Conservation (phyloP, 768 basidiomycete species). For the Kondoa malvinella region DNA sequence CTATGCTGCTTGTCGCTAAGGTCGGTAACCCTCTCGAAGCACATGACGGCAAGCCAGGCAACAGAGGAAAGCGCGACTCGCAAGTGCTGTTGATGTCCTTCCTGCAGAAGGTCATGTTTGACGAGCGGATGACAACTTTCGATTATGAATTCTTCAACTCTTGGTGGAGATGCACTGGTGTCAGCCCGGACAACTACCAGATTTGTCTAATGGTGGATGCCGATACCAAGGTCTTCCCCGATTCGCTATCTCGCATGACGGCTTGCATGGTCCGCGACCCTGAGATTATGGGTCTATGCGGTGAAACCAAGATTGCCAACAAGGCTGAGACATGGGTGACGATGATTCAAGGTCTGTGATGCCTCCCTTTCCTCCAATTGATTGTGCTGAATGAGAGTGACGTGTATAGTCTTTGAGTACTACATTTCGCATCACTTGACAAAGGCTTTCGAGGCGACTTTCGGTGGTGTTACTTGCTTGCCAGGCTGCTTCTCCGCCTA, state of each 20-base stretch:
- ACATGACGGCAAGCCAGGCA: slow-evolving; percentile 84
- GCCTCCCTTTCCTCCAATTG: not conserved
- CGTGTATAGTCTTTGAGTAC: slow-evolving; percentile 75
- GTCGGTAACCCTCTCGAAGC: slow-evolving; percentile 78
- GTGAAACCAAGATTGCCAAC: slow-evolving; percentile 99
- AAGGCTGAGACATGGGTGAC: slow-evolving; percentile 97
- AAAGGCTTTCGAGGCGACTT: slow-evolving; percentile 98
- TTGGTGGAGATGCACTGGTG: slow-evolving; percentile 84
- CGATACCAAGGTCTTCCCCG: slow-evolving; percentile 59
- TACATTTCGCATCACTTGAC: slow-evolving; percentile 99
- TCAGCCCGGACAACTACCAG: slow-evolving; percentile 91
- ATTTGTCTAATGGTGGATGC: slow-evolving; percentile 54
- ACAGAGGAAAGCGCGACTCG: slow-evolving; percentile 94
- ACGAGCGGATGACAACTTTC: slow-evolving; percentile 98
- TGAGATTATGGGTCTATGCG: slow-evolving; percentile 98
- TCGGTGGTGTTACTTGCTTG: slow-evolving; percentile 96
- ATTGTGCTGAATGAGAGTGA: not conserved
- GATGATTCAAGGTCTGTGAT: slow-evolving; percentile 87
- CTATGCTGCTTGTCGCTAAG: slow-evolving; percentile 89
- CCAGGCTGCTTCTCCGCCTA: slow-evolving; percentile 99
- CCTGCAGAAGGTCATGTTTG: slow-evolving; percentile 99
- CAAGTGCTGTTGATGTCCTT: slow-evolving; percentile 96
- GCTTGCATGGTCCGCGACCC: slow-evolving; percentile 91
- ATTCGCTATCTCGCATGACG: slow-evolving; percentile 87
- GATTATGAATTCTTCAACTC: slow-evolving; percentile 99